Percentiles rank a stretch among this genome's conserved stretches.
Evolutionary conservation across 2,329 filamentous ascomycete genomes (phyloP).

Genomic region (Exophiala xenobiotica): DNA sequence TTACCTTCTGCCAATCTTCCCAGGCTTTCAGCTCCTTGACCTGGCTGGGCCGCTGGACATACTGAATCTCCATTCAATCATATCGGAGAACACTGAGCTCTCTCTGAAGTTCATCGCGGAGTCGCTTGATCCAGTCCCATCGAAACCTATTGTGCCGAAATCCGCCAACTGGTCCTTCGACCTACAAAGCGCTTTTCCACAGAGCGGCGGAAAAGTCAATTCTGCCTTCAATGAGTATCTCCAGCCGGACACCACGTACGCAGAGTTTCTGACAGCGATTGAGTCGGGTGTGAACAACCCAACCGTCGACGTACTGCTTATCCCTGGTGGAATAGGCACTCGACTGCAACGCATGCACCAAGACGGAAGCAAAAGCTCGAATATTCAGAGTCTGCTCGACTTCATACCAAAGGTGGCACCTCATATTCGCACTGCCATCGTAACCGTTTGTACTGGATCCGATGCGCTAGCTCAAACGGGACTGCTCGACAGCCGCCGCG

Average conservation of each 20-base stretch:
- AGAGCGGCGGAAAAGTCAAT: constrained; percentile 25
- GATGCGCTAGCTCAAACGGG: constrained; percentile 59
- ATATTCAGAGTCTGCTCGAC: constrained; percentile 22
- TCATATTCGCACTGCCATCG: constrained; percentile 29
- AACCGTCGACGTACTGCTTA: constrained; percentile 57
- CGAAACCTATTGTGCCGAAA: constrained; percentile 25
- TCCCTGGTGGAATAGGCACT: constrained; percentile 62
- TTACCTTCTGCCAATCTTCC: constrained; percentile 35
- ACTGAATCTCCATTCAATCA: constrained; percentile 38
- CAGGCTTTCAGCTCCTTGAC: constrained; percentile 45
- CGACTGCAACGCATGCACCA: constrained; percentile 27
- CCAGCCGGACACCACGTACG: constrained; percentile 52
- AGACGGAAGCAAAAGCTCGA: constrained; percentile 18
- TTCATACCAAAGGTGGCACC: constrained; percentile 19
- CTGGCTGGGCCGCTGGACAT: constrained; percentile 50
- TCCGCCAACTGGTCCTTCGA: constrained; percentile 25
- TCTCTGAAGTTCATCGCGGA: constrained; percentile 34
- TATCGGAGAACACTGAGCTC: constrained; percentile 28
- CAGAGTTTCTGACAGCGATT: constrained; percentile 11
- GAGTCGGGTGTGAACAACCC: background rate
- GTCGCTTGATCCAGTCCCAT: constrained; percentile 36
- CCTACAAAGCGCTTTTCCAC: constrained; percentile 14
- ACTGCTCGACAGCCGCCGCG: constrained; percentile 58
- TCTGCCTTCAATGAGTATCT: constrained; percentile 38
- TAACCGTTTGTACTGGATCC: constrained; percentile 68